A percentile compares a stretch with the other conserved stretches of the same genome.
Evolutionary conservation across 2,329 filamentous ascomycete species (phyloP).

Genomic region (Apiospora arundinis): DNA sequence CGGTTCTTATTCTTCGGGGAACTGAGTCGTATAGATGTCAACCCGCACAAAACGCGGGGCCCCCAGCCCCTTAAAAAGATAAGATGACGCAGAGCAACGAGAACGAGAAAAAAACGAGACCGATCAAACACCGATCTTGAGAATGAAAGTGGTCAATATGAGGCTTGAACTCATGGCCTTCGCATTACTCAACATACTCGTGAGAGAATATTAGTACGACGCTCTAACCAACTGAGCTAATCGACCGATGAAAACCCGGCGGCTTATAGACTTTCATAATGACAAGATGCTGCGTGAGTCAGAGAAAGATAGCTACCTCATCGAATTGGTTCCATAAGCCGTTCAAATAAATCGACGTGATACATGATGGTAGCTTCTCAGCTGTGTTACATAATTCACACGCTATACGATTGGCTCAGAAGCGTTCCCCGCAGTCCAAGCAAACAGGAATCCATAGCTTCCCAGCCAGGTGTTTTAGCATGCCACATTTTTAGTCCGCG

Average conservation of each 20-base stretch:
- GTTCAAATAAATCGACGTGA: neutral
- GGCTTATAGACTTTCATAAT: neutral
- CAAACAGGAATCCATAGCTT: neutral
- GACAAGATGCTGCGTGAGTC: neutral
- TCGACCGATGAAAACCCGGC: neutral
- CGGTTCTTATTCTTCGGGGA: neutral
- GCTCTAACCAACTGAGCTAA: constrained; percentile 19
- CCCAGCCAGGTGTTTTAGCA: neutral
- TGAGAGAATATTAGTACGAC: constrained; percentile 15
- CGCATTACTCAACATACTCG: constrained; percentile 6
- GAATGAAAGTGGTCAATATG: neutral
- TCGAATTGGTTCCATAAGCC: neutral
- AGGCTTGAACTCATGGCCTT: constrained; percentile 16
- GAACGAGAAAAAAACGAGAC: neutral
- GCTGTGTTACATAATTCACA: neutral
- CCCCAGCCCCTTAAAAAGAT: neutral
- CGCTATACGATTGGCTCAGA: neutral
- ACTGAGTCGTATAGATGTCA: neutral
- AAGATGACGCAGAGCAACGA: neutral
- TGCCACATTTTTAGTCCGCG: neutral
- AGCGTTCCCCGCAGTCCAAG: neutral
- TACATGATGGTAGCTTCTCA: too few relatives aligned
- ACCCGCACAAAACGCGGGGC: neutral
- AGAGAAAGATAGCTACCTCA: neutral
- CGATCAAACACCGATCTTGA: neutral